These are phyloP conservation scores for Carex myosuroides DNA, from an alignment of 176 grass and related monocot species.

Conservation along the genomic window DNA sequence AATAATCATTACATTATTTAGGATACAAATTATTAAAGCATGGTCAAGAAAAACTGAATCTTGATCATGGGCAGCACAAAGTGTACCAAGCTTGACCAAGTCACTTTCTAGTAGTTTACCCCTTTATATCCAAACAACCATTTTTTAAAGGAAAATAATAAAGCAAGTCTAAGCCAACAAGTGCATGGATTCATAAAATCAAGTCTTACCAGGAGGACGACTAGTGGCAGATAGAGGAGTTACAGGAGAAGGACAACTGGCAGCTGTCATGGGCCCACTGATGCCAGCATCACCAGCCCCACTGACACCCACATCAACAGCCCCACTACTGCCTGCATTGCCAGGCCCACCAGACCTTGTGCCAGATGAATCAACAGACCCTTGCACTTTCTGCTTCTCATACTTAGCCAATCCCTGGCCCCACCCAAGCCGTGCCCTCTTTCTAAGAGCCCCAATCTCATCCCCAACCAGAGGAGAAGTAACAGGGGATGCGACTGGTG, in stretches of 20 bases:
- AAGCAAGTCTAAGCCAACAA: constrained; percentile 10
- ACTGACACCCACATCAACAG: background rate
- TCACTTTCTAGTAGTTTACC: background rate
- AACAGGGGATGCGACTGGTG: background rate
- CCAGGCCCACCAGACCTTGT: constrained; percentile 2
- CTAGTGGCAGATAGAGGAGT: constrained; percentile 26
- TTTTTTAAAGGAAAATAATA: background rate
- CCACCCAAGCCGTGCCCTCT: constrained; percentile 45
- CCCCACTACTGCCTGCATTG: background rate
- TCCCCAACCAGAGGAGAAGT: constrained; percentile 4
- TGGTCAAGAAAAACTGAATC: background rate
- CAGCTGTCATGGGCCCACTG: background rate
- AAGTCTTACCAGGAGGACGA: constrained; percentile 24
- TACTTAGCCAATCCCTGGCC: constrained; percentile 47
- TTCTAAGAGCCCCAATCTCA: constrained; percentile 19
- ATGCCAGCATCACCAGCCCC: background rate
- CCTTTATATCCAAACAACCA: background rate
- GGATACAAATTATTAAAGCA: background rate
- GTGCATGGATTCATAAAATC: background rate
- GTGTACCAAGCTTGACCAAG: background rate
- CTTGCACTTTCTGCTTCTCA: constrained; percentile 37
- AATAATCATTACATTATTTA: background rate
- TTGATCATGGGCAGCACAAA: background rate
- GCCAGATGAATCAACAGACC: constrained; percentile 9
- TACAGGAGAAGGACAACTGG: constrained; percentile 27